Percentiles rank a stretch among this genome's conserved stretches.
Evolutionary conservation across 768 basidiomycete genomes (phyloP).

Genomic region (Lactarius sp.): DNA sequence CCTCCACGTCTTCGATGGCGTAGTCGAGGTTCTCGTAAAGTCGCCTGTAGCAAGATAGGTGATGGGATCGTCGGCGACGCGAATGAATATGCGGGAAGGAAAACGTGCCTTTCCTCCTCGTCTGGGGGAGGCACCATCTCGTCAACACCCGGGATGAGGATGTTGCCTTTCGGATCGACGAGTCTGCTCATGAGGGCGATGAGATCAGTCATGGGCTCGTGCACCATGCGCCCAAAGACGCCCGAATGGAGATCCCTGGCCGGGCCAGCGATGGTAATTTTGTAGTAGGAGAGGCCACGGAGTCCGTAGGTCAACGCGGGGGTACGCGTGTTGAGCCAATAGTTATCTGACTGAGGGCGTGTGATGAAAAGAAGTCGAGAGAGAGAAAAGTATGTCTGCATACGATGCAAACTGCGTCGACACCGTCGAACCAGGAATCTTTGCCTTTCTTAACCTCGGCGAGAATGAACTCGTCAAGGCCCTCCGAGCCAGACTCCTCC

Average conservation of each 20-base stretch:
- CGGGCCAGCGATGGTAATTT: constrained; percentile 76
- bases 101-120: constrained; percentile 60
- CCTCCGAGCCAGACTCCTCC: constrained; percentile 93
- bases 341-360: constrained; percentile 74
- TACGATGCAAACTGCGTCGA: constrained; percentile 91
- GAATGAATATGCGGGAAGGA: neutral
- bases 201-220: constrained; percentile 94
- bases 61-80: neutral
- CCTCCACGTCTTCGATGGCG: constrained; percentile 63
- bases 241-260: constrained; percentile 88
- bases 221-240: constrained; percentile 73
- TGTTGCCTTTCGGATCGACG: constrained; percentile 71
- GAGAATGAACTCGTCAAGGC: constrained; percentile 81
- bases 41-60: constrained; percentile 36
- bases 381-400: constrained; percentile 11
- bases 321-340: constrained; percentile 84
- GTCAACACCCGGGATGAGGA: constrained; percentile 84
- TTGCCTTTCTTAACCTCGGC: constrained; percentile 63
- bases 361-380: neutral
- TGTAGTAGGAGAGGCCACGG: constrained; percentile 85
- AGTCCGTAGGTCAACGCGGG: constrained; percentile 84
- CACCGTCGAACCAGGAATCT: constrained; percentile 74
- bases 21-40: constrained; percentile 78
- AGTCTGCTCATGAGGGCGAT: constrained; percentile 79
- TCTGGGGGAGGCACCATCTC: constrained; percentile 75